Conservation (phyloP, 495 filamentous ascomycete species). For the Pseudevernia furfuracea region DNA sequence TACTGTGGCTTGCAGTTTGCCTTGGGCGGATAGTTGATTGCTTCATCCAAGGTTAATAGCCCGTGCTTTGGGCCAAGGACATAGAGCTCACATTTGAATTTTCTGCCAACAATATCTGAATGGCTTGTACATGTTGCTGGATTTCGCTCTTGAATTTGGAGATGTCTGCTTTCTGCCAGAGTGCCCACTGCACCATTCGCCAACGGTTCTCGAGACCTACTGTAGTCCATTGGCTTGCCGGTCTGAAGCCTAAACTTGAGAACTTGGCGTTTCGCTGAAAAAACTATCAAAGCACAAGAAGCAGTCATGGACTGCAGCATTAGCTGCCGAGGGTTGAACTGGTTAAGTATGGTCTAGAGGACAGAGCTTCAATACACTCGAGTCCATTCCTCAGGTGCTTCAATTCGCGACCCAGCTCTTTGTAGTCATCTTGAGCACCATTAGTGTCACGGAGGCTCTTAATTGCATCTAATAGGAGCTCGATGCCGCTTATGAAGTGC, state of each 20-base stretch:
- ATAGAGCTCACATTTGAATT: background rate
- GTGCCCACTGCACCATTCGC: too few relatives aligned
- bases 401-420: background rate
- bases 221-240: too few relatives aligned
- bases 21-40: background rate
- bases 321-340: too few relatives aligned
- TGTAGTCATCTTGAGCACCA: background rate
- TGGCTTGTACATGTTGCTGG: background rate
- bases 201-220: too few relatives aligned
- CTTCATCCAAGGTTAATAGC: background rate
- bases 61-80: too few relatives aligned
- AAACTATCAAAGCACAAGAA: too few relatives aligned
- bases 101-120: background rate
- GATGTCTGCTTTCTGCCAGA: background rate
- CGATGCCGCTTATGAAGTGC: constrained; percentile 2
- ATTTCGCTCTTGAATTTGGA: background rate
- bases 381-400: background rate
- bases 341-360: too few relatives aligned
- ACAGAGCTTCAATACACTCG: background rate
- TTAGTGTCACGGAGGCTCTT: background rate
- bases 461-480: background rate
- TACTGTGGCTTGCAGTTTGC: background rate
- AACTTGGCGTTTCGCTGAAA: too few relatives aligned
- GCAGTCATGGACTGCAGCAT: too few relatives aligned
- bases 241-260: too few relatives aligned